Conservation (phyloP, 2,329 filamentous ascomycete genomes). For the Alternaria consortialis region DNA sequence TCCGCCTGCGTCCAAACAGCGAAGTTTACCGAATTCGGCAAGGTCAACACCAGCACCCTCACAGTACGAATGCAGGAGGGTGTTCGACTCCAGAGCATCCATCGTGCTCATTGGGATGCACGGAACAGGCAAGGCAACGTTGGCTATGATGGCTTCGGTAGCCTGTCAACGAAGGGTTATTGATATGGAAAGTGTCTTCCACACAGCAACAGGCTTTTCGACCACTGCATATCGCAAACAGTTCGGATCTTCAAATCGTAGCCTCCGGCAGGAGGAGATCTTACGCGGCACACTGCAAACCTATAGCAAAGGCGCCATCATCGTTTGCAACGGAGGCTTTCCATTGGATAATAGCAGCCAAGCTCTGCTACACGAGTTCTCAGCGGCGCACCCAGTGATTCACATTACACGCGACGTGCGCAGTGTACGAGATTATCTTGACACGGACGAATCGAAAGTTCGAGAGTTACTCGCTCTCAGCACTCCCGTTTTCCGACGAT, state of each 20-base stretch:
- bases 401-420: conserved; percentile 72
- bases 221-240: conserved; percentile 69
- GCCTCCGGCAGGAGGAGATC: conserved; percentile 68
- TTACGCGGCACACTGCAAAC: conserved; percentile 68
- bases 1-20: conserved; percentile 19
- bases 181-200: conserved; percentile 73
- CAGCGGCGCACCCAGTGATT: conserved; percentile 73
- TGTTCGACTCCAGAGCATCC: conserved; percentile 70
- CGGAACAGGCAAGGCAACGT: conserved; percentile 78
- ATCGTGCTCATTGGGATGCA: conserved; percentile 77
- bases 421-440: conserved; percentile 70
- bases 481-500: conserved; percentile 67
- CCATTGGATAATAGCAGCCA: conserved; percentile 72
- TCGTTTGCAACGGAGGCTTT: conserved; percentile 71
- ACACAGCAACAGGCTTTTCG: conserved; percentile 68
- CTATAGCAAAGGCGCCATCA: conserved; percentile 68
- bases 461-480: conserved; percentile 66
- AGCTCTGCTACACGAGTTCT: conserved; percentile 68
- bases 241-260: conserved; percentile 70
- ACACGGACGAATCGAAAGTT: conserved; percentile 63
- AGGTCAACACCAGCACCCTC: conserved; percentile 35
- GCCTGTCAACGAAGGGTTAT: conserved; percentile 73
- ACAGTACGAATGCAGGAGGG: conserved; percentile 39
- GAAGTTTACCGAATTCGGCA: conserved; percentile 23
- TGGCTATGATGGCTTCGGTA: conserved; percentile 77